Evolutionary conservation across 345 rosid species (phyloP).

Genomic region (Cardamine occulta): DNA sequence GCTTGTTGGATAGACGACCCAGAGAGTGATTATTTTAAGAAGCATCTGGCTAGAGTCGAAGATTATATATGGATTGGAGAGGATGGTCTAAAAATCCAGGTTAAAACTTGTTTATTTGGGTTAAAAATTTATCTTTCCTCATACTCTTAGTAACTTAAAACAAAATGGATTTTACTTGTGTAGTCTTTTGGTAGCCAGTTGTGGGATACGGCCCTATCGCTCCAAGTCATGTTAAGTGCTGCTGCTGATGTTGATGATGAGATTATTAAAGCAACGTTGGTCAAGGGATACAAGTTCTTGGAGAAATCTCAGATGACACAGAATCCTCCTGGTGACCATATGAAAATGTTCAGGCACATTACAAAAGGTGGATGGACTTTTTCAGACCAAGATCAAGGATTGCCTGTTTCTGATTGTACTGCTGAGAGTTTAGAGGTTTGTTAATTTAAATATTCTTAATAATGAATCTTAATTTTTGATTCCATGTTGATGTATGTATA

Average conservation of each 20-base stretch:
- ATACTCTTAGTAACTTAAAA: neutral
- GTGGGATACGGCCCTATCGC: constrained; percentile 57
- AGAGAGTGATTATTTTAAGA: constrained; percentile 50
- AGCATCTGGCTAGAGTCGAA: constrained; percentile 56
- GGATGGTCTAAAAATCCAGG: constrained; percentile 64
- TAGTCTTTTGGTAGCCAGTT: constrained; percentile 58
- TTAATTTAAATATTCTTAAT: neutral
- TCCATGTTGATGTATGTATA: too few relatives aligned
- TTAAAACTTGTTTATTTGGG: neutral
- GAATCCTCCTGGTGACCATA: constrained; percentile 57
- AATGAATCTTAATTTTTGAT: too few relatives aligned
- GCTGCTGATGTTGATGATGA: constrained; percentile 44
- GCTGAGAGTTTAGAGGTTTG: constrained; percentile 64
- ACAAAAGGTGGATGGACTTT: constrained; percentile 74
- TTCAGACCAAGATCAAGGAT: constrained; percentile 70
- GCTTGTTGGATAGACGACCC: constrained; percentile 77
- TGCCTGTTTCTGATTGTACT: constrained; percentile 80
- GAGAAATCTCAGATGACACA: constrained; percentile 51
- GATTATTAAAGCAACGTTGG: constrained; percentile 28
- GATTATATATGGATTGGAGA: constrained; percentile 69
- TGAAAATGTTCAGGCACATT: constrained; percentile 53
- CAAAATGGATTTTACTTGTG: neutral
- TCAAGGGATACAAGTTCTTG: constrained; percentile 46
- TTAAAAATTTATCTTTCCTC: neutral
- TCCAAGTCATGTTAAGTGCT: constrained; percentile 51